Evolutionary conservation across 2,329 filamentous ascomycete species (phyloP).

Genomic region (Aspergillus proliferans): DNA sequence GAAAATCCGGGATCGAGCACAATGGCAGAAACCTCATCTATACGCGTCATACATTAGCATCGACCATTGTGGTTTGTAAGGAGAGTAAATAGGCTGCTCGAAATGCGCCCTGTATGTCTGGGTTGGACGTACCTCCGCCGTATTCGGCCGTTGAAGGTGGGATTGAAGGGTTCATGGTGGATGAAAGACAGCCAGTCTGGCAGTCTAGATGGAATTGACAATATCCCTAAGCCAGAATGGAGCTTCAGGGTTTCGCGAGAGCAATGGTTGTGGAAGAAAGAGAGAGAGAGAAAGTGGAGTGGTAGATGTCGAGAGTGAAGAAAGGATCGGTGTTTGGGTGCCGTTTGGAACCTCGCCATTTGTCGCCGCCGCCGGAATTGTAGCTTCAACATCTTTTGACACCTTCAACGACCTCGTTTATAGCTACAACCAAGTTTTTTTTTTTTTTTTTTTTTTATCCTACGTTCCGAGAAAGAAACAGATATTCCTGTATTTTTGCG

Average conservation of each 20-base stretch:
- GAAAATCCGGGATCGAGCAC: conserved; percentile 94
- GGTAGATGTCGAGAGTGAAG: not conserved
- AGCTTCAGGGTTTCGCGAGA: not conserved
- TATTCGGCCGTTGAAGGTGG: conserved; percentile 44
- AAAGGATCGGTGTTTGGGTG: not conserved
- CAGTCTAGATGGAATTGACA: not conserved
- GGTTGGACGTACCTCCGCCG: conserved; percentile 40
- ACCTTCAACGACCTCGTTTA: not conserved
- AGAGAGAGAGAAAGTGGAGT: conserved; percentile 1
- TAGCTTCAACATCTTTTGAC: not conserved
- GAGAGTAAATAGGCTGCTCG: not conserved
- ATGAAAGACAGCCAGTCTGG: conserved; percentile 1
- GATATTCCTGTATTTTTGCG: too few species aligned
- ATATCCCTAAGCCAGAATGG: not conserved
- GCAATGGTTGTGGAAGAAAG: conserved; percentile 1
- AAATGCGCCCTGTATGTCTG: not conserved
- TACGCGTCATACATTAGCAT: conserved; percentile 1
- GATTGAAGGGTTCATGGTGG: conserved; percentile 38
- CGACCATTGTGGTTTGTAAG: not conserved
- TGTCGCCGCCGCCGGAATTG: not conserved
- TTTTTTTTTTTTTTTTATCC: not conserved
- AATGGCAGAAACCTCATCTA: conserved; percentile 95
- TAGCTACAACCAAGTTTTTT: not conserved
- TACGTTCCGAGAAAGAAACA: not conserved
- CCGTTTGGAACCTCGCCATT: not conserved